phyloP scores from a whole-genome alignment of 2,329 filamentous ascomycete genomes.

The Lachnellula cervina region DNA sequence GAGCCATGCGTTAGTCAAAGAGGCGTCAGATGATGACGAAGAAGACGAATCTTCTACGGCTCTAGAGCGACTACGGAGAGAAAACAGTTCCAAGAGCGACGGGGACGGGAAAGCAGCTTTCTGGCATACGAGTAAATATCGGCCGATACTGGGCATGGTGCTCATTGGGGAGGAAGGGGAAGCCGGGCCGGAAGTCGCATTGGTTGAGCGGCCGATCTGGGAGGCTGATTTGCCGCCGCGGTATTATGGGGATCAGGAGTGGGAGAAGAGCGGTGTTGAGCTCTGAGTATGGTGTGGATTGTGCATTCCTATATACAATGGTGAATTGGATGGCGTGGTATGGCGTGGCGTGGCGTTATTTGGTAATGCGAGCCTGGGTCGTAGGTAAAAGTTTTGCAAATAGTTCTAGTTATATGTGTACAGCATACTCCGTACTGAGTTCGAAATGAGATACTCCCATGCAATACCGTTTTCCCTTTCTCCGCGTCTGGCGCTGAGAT shows the following conservation, averaged over 20 bases:
- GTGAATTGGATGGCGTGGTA: background rate
- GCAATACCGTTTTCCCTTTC: too few species aligned
- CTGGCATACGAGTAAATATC: constrained; percentile 90
- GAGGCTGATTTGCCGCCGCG: constrained; percentile 72
- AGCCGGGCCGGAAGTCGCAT: constrained; percentile 65
- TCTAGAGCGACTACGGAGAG: constrained; percentile 12
- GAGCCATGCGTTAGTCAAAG: constrained; percentile 34
- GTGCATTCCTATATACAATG: background rate
- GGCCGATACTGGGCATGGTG: constrained; percentile 77
- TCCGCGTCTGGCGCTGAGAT: too few species aligned
- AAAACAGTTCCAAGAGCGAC: constrained; percentile 12
- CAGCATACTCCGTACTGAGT: too few species aligned
- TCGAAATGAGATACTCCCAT: too few species aligned
- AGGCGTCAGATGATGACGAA: constrained; percentile 34
- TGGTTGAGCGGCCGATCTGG: constrained; percentile 83
- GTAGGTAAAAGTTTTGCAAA: too few species aligned
- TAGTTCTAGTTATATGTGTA: too few species aligned
- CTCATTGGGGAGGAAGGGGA: constrained; percentile 35
- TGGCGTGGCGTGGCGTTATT: too few species aligned
- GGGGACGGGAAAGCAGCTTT: constrained; percentile 7
- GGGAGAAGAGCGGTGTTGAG: constrained; percentile 33
- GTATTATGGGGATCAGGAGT: constrained; percentile 57
- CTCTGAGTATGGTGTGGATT: background rate
- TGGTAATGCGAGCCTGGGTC: too few species aligned
- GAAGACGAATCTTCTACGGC: constrained; percentile 27